Evolutionary conservation across 2,329 filamentous ascomycete species (phyloP).

Genomic region (Bimuria novae-zelandiae): DNA sequence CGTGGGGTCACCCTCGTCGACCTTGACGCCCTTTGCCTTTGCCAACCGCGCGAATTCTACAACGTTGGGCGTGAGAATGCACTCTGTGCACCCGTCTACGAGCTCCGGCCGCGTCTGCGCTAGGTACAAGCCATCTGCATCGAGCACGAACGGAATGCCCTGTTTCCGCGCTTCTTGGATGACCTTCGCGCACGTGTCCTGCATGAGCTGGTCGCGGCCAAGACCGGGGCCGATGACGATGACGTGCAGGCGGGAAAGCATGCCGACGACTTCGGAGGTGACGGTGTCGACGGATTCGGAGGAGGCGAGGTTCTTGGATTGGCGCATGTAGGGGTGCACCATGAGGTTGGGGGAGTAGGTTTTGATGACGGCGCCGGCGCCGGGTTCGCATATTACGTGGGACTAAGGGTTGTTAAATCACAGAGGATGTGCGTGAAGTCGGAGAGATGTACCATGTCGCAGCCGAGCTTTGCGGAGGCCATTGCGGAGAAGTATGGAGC

Average conservation of each 20-base stretch:
- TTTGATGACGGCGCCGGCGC: constrained; percentile 85
- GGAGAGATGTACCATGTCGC: constrained; percentile 72
- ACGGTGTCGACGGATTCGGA: constrained; percentile 66
- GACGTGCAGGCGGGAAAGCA: constrained; percentile 87
- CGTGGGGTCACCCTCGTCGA: constrained; percentile 55
- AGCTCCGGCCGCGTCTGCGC: constrained; percentile 77
- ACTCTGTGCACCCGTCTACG: constrained; percentile 78
- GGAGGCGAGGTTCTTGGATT: constrained; percentile 63
- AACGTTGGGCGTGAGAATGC: constrained; percentile 91
- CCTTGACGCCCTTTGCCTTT: constrained; percentile 71
- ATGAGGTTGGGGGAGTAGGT: constrained; percentile 97
- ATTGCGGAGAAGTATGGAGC: constrained; percentile 98
- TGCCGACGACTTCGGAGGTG: constrained; percentile 70
- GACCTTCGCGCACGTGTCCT: constrained; percentile 79
- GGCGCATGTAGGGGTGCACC: constrained; percentile 95
- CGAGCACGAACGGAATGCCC: constrained; percentile 80
- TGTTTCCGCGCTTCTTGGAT: constrained; percentile 75
- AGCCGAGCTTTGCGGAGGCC: constrained; percentile 88
- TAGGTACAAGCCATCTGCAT: constrained; percentile 85
- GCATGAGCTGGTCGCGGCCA: constrained; percentile 87
- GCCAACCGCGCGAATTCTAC: constrained; percentile 88
- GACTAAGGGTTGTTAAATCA: constrained; percentile 58
- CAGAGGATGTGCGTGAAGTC: constrained; percentile 3
- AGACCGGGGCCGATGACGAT: constrained; percentile 92
- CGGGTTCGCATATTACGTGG: constrained; percentile 94